Base-by-base conservation (phyloP, 2,329 filamentous ascomycete genomes). In the Cercospora sesami region DNA sequence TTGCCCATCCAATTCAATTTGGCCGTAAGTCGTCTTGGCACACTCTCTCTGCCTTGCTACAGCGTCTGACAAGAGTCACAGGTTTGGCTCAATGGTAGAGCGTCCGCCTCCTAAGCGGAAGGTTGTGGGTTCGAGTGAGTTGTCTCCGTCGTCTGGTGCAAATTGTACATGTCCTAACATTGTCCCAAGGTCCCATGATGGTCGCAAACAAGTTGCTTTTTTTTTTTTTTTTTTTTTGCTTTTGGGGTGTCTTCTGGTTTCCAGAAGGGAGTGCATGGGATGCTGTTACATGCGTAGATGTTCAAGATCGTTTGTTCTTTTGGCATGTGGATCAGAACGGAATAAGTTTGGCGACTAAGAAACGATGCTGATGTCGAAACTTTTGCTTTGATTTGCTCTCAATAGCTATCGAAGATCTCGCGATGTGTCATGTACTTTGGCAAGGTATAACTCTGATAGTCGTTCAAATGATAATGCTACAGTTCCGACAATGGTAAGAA, bases 61-160 rank as follows among this genome's bases (percentile, higher is more conserved):
- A 36, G 14, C 33, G 14, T 16, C 33, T 36, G 14, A 36, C 5
- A 5, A 36, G 33, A 36, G 33, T 16, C 14, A 36, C 14, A 36
- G 33, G 55, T 36, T 69, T 69, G 67, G 67, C 66, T 66, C 65
- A 68, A 69, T 67, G 69, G 69, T 71, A 71, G 69, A 71, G 69
- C 69, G 69, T 71, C 69, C 67, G 69, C 69, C 69, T 71, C 69
- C 69, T 71, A 71, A 71, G 69, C 69, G 67, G 69, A 71, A 71
- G 69, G 68, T 70, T 70, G 68, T 66, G 68, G 63, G 68, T 68
- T 68, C 66, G 66, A 68, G 65, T 62, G 59, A 61, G 59, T 45
- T 28, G 5, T 7, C 10, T 14, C 28, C 3, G 5, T 48, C 2
- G 4, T 0, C 21, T 26, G 7, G 6, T 7, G 1, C 1, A 5